Evolutionary conservation across 2,329 filamentous ascomycete genomes (phyloP).

Genomic region (Fusarium lateritium): DNA sequence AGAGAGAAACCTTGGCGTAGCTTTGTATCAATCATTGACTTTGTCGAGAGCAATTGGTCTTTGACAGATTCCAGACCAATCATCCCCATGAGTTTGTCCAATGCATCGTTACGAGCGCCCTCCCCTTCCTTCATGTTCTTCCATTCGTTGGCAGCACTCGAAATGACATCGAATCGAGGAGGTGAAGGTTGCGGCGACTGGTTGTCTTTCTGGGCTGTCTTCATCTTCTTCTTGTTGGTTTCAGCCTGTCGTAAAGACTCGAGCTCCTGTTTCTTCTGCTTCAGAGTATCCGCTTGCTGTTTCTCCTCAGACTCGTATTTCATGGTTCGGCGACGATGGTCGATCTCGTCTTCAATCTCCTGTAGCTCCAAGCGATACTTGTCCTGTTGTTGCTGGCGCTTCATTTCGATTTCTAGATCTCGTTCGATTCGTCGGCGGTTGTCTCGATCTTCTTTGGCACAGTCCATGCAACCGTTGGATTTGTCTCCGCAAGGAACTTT

Average conservation of each 20-base stretch:
- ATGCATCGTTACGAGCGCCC: constrained; percentile 62
- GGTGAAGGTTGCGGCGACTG: neutral
- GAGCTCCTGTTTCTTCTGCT: constrained; percentile 64
- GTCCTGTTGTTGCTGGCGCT: constrained; percentile 60
- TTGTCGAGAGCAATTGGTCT: constrained; percentile 72
- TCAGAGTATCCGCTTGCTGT: constrained; percentile 60
- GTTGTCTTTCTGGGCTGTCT: constrained; percentile 7
- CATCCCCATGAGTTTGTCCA: constrained; percentile 79
- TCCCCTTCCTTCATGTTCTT: constrained; percentile 69
- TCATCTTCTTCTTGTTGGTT: constrained; percentile 29
- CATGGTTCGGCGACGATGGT: constrained; percentile 60
- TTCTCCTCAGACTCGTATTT: constrained; percentile 62
- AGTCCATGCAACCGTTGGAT: constrained; percentile 63
- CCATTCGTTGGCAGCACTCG: constrained; percentile 68
- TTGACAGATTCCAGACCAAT: constrained; percentile 81
- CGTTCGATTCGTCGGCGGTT: constrained; percentile 59
- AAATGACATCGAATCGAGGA: neutral
- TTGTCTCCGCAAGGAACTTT: constrained; percentile 62
- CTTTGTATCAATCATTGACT: constrained; percentile 72
- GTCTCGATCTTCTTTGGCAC: constrained; percentile 65
- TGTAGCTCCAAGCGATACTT: constrained; percentile 62
- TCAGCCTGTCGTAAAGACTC: constrained; percentile 55
- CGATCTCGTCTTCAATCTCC: constrained; percentile 68
- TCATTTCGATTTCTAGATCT: constrained; percentile 66
- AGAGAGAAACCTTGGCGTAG: constrained; percentile 71